These are phyloP conservation scores for Xylariomycetidae sp. DNA, from an alignment of 2,329 filamentous ascomycete species.

Conservation along the genomic window DNA sequence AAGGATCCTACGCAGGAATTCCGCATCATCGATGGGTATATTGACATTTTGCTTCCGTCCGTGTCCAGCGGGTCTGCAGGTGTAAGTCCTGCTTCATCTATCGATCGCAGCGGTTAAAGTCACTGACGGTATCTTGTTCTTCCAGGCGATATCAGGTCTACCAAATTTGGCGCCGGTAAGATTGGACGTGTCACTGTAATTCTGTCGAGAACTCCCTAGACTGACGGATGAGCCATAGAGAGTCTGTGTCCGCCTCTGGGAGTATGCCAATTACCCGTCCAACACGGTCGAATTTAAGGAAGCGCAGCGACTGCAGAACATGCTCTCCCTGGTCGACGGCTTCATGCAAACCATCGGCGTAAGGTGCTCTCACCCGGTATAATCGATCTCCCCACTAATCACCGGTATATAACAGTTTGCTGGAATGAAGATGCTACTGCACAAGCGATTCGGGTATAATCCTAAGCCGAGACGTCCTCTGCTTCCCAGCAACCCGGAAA, in stretches of 20 bases:
- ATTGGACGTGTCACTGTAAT: background rate
- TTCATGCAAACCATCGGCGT: slow-evolving; percentile 10
- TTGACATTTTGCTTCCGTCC: slow-evolving; percentile 12
- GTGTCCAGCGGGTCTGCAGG: slow-evolving; percentile 11
- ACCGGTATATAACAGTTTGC: slow-evolving; percentile 2
- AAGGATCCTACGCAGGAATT: slow-evolving; percentile 6
- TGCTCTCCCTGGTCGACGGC: slow-evolving; percentile 6
- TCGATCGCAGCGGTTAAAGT: background rate
- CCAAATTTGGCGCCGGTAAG: slow-evolving; percentile 3
- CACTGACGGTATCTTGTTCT: background rate
- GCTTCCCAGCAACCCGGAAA: slow-evolving; percentile 3
- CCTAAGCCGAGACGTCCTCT: slow-evolving; percentile 6
- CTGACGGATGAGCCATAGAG: too few relatives aligned
- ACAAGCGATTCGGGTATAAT: slow-evolving; percentile 8
- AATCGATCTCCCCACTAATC: background rate
- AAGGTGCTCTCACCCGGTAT: background rate
- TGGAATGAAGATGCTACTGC: slow-evolving; percentile 10
- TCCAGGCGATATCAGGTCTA: slow-evolving; percentile 2
- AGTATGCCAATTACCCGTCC: slow-evolving; percentile 1
- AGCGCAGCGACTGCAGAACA: slow-evolving; percentile 6
- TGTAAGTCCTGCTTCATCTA: slow-evolving; percentile 6
- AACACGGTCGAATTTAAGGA: slow-evolving; percentile 4
- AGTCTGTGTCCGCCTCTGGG: slow-evolving; percentile 6
- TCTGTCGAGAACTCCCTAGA: too few relatives aligned
- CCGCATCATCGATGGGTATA: slow-evolving; percentile 13